A percentile compares a stretch with the other conserved stretches of the same genome.
These are phyloP conservation scores for Microdochium bolleyi DNA, from an alignment of 2,329 filamentous ascomycete species.

Conservation along the genomic window DNA sequence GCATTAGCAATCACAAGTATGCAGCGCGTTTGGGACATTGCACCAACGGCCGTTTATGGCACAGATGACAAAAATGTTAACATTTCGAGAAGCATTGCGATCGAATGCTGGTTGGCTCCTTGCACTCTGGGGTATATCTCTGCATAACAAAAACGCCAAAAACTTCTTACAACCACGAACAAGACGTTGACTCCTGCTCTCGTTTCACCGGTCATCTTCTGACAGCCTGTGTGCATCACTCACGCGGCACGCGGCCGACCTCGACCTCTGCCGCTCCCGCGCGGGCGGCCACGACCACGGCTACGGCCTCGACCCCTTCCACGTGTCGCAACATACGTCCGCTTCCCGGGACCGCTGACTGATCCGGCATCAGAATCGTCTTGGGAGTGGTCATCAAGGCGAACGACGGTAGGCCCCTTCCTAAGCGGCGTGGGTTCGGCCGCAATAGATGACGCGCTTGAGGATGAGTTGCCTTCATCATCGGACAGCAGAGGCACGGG, in stretches of 20 bases:
- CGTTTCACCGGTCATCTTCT: too few species aligned
- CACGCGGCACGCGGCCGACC: neutral
- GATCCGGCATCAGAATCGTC: conserved; percentile 5
- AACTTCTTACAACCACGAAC: too few species aligned
- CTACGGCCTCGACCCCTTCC: conserved; percentile 40
- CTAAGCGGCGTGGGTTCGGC: conserved; percentile 2
- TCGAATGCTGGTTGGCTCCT: too few species aligned
- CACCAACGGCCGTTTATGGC: too few species aligned
- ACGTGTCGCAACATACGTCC: conserved; percentile 9
- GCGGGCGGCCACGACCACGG: conserved; percentile 19
- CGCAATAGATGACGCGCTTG: conserved; percentile 5
- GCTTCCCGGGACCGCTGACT: neutral
- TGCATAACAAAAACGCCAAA: too few species aligned
- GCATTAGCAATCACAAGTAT: too few species aligned
- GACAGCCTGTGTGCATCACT: too few species aligned
- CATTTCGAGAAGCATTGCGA: too few species aligned
- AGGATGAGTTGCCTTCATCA: neutral
- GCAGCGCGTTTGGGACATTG: too few species aligned
- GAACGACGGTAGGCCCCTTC: conserved; percentile 21
- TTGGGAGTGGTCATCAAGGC: conserved; percentile 15
- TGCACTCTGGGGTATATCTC: too few species aligned
- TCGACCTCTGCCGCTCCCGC: conserved; percentile 6
- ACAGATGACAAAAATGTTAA: too few species aligned
- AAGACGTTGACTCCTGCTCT: too few species aligned
- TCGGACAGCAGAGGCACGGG: neutral